Percentiles rank a stretch among this genome's conserved stretches.
Conservation (phyloP, 1,139 yeast genomes). For the Suzukiozyma palmioleophila region DNA sequence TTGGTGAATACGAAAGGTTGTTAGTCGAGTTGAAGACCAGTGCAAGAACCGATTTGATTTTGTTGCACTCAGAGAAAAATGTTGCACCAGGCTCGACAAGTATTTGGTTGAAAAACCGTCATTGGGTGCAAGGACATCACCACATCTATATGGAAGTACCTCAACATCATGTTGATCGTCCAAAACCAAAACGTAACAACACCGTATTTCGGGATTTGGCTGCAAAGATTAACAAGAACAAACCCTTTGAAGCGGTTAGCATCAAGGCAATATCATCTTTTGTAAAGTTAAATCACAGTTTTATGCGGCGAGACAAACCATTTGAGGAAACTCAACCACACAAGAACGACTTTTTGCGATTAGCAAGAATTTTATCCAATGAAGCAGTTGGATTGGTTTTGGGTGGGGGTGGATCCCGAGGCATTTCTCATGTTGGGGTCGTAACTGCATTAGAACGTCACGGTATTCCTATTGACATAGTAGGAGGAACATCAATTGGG, state of each 20-base stretch:
- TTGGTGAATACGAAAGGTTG: slow-evolving; percentile 83
- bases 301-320: slow-evolving; percentile 17
- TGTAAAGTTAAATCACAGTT: slow-evolving; percentile 16
- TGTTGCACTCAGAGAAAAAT: slow-evolving; percentile 76
- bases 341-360: slow-evolving; percentile 82
- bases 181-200: slow-evolving; percentile 14
- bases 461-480: slow-evolving; percentile 89
- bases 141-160: slow-evolving; percentile 65
- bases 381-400: slow-evolving; percentile 91
- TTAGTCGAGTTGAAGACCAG: slow-evolving; percentile 74
- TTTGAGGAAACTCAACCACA: slow-evolving; percentile 52
- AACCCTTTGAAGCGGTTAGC: slow-evolving; percentile 32
- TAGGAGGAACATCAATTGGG: slow-evolving; percentile 97
- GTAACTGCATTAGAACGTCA: slow-evolving; percentile 89
- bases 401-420: slow-evolving; percentile 98
- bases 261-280: slow-evolving; percentile 24
- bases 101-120: slow-evolving; percentile 76
- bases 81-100: slow-evolving; percentile 85
- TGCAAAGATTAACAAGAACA: slow-evolving; percentile 27
- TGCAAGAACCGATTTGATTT: slow-evolving; percentile 82
- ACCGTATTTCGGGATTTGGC: slow-evolving; percentile 36
- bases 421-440: slow-evolving; percentile 87
- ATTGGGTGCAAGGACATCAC: slow-evolving; percentile 93
- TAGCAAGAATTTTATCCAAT: slow-evolving; percentile 86
- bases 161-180: slow-evolving; percentile 13